phyloP scores from a whole-genome alignment of 805 yeast species.

The Scheffersomyces coipomensis region DNA sequence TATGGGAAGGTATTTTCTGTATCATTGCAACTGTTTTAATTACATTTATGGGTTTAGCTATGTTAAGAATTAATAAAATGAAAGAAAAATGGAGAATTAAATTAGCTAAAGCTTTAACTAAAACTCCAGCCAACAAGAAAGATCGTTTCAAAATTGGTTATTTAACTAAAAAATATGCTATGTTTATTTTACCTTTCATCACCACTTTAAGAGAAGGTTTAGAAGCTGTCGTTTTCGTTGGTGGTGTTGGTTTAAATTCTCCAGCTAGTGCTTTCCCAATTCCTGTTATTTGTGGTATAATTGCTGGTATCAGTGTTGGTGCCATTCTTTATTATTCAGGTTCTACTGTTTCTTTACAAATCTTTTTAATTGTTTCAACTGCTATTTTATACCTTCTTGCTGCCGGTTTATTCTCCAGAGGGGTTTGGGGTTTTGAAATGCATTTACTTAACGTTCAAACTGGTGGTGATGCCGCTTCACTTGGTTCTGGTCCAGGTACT shows the following conservation, averaged over 20 bases:
- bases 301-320: constrained; percentile 75
- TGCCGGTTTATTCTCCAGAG: constrained; percentile 89
- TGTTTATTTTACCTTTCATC: constrained; percentile 86
- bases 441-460: constrained; percentile 58
- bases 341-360: constrained; percentile 70
- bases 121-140: constrained; percentile 46
- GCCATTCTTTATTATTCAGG: constrained; percentile 73
- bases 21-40: constrained; percentile 83
- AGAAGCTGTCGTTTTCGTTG: constrained; percentile 94
- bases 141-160: constrained; percentile 40
- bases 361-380: constrained; percentile 81
- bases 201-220: constrained; percentile 92
- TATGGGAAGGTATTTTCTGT: constrained; percentile 94
- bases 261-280: constrained; percentile 69
- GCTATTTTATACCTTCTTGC: constrained; percentile 81
- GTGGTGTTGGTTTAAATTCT: constrained; percentile 78
- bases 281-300: constrained; percentile 82
- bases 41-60: constrained; percentile 88
- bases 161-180: constrained; percentile 60
- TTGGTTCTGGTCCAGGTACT: constrained; percentile 90
- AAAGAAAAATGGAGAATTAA: constrained; percentile 93
- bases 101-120: constrained; percentile 76
- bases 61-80: constrained; percentile 92
- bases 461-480: constrained; percentile 92
- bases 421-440: constrained; percentile 81